These are phyloP conservation scores for Sisymbrium irio DNA, from an alignment of 345 rosid genomes.

Conservation along the genomic window DNA sequence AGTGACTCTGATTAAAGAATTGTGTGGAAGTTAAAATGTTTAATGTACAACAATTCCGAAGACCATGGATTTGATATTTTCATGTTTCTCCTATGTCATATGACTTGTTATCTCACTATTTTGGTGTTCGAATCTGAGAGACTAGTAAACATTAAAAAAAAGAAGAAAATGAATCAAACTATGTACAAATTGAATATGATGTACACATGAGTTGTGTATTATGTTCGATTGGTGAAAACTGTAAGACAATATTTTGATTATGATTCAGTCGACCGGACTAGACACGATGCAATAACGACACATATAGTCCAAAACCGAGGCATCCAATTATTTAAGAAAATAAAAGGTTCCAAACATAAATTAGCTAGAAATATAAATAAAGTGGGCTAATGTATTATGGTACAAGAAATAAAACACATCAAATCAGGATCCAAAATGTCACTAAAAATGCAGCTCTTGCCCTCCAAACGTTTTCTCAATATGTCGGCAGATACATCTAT, in stretches of 20 bases:
- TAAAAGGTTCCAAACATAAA: neutral
- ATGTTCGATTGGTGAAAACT: neutral
- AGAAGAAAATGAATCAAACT: neutral
- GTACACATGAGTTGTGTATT: neutral
- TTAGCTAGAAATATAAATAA: neutral
- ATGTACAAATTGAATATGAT: neutral
- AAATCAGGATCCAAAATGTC: constrained; percentile 15
- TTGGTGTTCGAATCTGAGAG: neutral
- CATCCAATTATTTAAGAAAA: neutral
- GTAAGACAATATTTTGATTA: neutral
- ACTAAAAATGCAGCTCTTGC: constrained; percentile 17
- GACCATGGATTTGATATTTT: neutral
- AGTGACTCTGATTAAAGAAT: neutral
- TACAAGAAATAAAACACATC: constrained; percentile 14
- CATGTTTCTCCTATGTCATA: neutral
- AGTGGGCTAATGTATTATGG: neutral
- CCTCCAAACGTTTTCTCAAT: constrained; percentile 12
- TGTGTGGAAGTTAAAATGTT: constrained; percentile 7
- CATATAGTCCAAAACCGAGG: constrained; percentile 6
- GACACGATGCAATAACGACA: neutral
- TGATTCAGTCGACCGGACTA: neutral
- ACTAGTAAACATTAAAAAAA: neutral
- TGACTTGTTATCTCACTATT: neutral
- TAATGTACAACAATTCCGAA: neutral
- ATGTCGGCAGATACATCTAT: constrained; percentile 27